Evolutionary conservation across 225 moss, liverwort and hornwort species (phyloP).

Genomic region (Physcomitrium patens): DNA sequence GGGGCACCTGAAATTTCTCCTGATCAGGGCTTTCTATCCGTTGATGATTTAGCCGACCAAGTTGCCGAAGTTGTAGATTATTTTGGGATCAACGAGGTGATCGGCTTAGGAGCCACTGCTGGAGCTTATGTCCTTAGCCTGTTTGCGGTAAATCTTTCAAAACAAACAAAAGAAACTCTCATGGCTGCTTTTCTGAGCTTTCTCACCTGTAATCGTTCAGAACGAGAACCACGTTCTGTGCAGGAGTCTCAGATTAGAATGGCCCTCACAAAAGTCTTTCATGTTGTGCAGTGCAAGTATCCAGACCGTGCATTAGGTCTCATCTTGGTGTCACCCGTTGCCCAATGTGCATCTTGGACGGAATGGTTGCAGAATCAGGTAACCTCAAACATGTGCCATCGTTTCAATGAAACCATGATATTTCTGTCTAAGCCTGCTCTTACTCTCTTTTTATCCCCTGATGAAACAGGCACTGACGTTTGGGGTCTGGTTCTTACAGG

Average conservation of each 20-base stretch:
- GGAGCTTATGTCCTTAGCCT: slow-evolving; percentile 87
- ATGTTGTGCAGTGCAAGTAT: slow-evolving; percentile 71
- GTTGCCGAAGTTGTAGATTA: slow-evolving; percentile 89
- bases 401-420: no score
- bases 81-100: slow-evolving; percentile 87
- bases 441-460: neutral
- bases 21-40: slow-evolving; percentile 59
- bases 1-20: slow-evolving; percentile 69
- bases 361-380: slow-evolving; percentile 99
- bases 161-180: no score
- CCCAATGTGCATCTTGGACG: slow-evolving; percentile 86
- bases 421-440: neutral
- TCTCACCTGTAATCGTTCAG: neutral
- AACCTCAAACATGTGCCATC: no score
- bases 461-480: neutral
- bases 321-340: slow-evolving; percentile 87
- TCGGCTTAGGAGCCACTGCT: slow-evolving; percentile 85
- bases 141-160: slow-evolving; percentile 64
- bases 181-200: neutral
- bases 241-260: neutral
- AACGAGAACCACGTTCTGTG: neutral
- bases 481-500: slow-evolving; percentile 37
- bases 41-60: slow-evolving; percentile 85
- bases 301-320: slow-evolving; percentile 83
- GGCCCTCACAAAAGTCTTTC: neutral